Evolutionary conservation across 2,329 filamentous ascomycete species (phyloP), one percentile per base, ranked within the genome.

Genomic region (Paecilomyces sp.): DNA sequence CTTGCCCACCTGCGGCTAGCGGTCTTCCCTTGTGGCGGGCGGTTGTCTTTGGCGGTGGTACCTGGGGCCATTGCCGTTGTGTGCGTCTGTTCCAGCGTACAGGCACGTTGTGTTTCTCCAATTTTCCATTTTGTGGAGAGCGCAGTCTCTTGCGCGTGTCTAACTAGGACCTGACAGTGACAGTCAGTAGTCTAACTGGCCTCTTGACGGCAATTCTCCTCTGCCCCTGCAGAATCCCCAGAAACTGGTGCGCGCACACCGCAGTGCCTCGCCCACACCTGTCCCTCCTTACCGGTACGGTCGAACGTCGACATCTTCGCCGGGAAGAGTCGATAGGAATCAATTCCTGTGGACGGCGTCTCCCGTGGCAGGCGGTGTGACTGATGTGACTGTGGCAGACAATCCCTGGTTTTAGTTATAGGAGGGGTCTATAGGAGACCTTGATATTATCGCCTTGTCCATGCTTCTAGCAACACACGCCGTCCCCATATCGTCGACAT

Each of bases 401-500:
- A 25, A 25, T n/a, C 28, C 18, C 51, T 11, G 51, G 51, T 30
- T 22, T 22, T 22, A 22, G 51, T 53, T 53, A 53, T 53, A 30
- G 24, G 22, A 22, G 12, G 51, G 24, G 51, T 36, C 30, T 55
- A 22, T 31, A 55, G 11, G 31, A 55, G 18, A 31, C 47, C 22
- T 36, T 30, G 31, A 22, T 55, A 64, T 63, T 62, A 63, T 65
- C 41, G 41, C 41, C 41, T 47, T 18, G 41, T 47, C 59, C 57
- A 64, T 66, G 66, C 64, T 62, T 61, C 57, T 62, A 64, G 62
- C 61, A 63, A 61, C 59, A 60, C 60, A 60, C 55, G 51, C 57
- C 31, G 57, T 41, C 62, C 59, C 63, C 61, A 59, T 59, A 58
- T 61, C 63, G 57, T 63, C 65, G 68, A 60, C 61, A 75, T 76